Evolutionary conservation across 495 filamentous ascomycete genomes (phyloP), one percentile per base, ranked within the genome.

Genomic region (Parathielavia appendiculata): DNA sequence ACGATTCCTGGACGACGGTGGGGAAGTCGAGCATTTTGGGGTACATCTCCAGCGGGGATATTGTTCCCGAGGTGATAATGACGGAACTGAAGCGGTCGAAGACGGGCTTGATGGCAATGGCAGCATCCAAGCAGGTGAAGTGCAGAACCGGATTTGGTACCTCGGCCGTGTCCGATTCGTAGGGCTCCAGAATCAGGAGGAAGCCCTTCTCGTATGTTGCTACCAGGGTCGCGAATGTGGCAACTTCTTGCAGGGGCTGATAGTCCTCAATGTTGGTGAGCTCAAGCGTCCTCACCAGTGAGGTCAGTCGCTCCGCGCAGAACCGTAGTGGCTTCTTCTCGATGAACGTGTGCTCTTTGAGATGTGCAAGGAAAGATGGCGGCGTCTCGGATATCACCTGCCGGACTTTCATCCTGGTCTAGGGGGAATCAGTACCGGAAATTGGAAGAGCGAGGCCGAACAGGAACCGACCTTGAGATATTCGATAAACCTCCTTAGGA

Each of bases 201-300:
- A 99, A 99, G 5, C 95, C 95, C 66, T 90, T 96, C 59, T 99
- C 95, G 69, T 99, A 99, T 2, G 95, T 99, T 44, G 93, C 88
- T 35, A 93, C 91, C 0, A 99, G 81, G 2, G 95, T 99, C n/a
- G 95, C 95, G 69, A 99, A 99, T 2, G 92, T 96, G 9, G 95
- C 95, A 13, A 99, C 91, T 77, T 99, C 92, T 77, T 99, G 95
- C 0, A 99, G 81, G 6, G 93, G 88, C 58, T 95, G 91, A 67
- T 95, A 97, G 66, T 99, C 95, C 74, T 97, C 95, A 51, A 99
- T 96, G 62, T 95, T 96, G 19, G 91, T 91, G 51, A 99, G 86
- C 67, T 99, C 95, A 23, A 99, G 82, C 0, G 95, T 97, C 50
- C 95, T 83, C 19, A 97, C 93, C 0, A 99, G 86, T 3, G 92